Evolutionary conservation across 352 stramenopile genomes (phyloP), one percentile per base, ranked within the genome.

Genomic region (Pythium plurisporium): DNA sequence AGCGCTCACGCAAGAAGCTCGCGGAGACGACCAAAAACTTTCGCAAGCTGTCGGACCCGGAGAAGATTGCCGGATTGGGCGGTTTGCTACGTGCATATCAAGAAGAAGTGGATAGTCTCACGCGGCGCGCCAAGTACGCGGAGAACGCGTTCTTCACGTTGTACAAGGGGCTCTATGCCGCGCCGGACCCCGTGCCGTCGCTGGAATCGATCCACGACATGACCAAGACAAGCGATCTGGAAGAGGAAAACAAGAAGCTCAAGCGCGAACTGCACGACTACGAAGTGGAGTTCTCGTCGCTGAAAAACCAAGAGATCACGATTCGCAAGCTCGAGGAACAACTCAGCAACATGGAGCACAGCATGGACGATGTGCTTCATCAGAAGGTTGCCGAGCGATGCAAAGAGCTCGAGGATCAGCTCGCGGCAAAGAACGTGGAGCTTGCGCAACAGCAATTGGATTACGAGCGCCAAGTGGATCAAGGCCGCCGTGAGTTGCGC

Each of bases 241-340:
- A 95, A 50, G 87, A 95, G 30, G 88, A 97, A 65, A 97, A 98
- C 59, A 87, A 89, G 55, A 85, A 91, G 50, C 69, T 98, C 10
- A 80, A 90, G 37, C 67, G 73, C 23, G 92, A 98, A 55, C 72
- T 98, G 5, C 82, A 86, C 14, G 89, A 98, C 33, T 98, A 96
- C 59, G 89, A 98, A 71, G 72, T 91, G 15, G 95, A 98, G 63
- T 98, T 98, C 67, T 82, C 86, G 3, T 83, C 72, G 43, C 72
- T 98, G 1, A 98, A 98, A 74, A 98, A 98, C 72, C 94, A 98
- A 67, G 94, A 98, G 49, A 97, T 98, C 59, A 98, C 94, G 34
- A 98, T 98, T 70, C 86, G 91, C 4, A 97, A 96, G 43, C 75
- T 98, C n/a, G 90, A 98, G 54, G 83, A 86, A 40, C 82, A 96